Evolutionary conservation across 2,329 filamentous ascomycete species (phyloP), one percentile per base, ranked within the genome.

Genomic region (Alternaria sp.): DNA sequence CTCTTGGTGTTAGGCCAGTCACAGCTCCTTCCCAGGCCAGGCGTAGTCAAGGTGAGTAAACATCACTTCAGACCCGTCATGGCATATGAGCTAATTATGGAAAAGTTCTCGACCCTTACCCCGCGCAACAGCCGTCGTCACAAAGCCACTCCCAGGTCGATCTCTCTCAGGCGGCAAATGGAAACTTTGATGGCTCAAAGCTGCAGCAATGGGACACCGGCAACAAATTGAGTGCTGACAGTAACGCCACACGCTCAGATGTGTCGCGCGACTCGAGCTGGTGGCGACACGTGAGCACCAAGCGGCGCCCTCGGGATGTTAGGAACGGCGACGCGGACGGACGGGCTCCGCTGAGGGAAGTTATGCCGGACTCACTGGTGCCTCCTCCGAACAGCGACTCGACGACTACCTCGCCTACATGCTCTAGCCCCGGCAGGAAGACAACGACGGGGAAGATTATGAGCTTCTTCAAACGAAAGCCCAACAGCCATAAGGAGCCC

Each of bases 401-500:
- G 11, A 65, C 70, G 12, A 60, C 72, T 10, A 65, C 68, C 30
- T 72, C 72, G 3, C 70, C 74, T 9, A 71, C 66, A 4, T 65
- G 60, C 8, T 59, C 68, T 25, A 77, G 75, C 49, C 76, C 74
- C 2, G 69, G 71, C 19, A 67, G 68, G 51, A 73, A 65, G 56
- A 75, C 74, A 23, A 73, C 72, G 11, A 72, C 75, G 5, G 77
- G 72, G 7, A 77, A 79, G 59, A 72, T 79, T 26, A 78, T 77
- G 60, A 78, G 64, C 54, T 78, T 79, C 49, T 79, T 79, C 69
- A 78, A 75, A 54, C 68, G 77, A 32, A 79, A 77, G 60, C 73
- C 75, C 1, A 72, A 67, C 47, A 70, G 63, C 26, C 66, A 67
- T 46, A 67, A 70, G 36, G 75, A 79, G 23, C 71, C 74, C 13